These are phyloP conservation scores for Platanthera guangdongensis DNA, from an alignment of 106 monocot species.

Conservation along the genomic window DNA sequence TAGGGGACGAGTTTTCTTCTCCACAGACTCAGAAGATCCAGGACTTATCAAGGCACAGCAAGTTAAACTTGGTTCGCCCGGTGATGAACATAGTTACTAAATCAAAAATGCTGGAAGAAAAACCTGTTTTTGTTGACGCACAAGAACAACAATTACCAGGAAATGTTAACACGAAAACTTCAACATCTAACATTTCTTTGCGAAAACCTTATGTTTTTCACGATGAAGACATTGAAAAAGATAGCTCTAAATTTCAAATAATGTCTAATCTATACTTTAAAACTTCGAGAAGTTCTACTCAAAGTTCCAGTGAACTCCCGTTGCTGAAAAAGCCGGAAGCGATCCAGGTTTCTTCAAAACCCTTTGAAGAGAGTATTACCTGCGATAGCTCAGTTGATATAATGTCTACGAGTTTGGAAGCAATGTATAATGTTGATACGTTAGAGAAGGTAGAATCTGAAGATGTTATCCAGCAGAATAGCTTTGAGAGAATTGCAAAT, in stretches of 20 bases:
- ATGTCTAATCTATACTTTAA: conserved; percentile 65
- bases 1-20: conserved; percentile 5
- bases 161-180: conserved; percentile 4
- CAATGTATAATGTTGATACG: neutral
- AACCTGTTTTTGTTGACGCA: neutral
- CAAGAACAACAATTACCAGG: conserved; percentile 7
- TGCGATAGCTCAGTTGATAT: neutral
- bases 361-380: conserved; percentile 18
- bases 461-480: conserved; percentile 2
- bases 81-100: conserved; percentile 14
- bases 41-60: conserved; percentile 1
- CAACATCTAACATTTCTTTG: conserved; percentile 29
- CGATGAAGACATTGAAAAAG: conserved; percentile 39
- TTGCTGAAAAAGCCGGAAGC: conserved; percentile 72
- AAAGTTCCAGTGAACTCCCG: conserved; percentile 31
- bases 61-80: conserved; percentile 30
- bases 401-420: neutral
- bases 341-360: conserved; percentile 15
- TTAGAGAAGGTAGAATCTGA: conserved; percentile 4
- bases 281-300: conserved; percentile 41
- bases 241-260: conserved; percentile 42
- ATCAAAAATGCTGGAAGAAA: conserved; percentile 10
- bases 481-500: conserved; percentile 2
- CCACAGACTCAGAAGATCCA: neutral
- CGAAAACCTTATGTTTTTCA: conserved; percentile 48